Base-by-base conservation (phyloP, 2,329 filamentous ascomycete species). In the Aspergillus spinulosporus region DNA sequence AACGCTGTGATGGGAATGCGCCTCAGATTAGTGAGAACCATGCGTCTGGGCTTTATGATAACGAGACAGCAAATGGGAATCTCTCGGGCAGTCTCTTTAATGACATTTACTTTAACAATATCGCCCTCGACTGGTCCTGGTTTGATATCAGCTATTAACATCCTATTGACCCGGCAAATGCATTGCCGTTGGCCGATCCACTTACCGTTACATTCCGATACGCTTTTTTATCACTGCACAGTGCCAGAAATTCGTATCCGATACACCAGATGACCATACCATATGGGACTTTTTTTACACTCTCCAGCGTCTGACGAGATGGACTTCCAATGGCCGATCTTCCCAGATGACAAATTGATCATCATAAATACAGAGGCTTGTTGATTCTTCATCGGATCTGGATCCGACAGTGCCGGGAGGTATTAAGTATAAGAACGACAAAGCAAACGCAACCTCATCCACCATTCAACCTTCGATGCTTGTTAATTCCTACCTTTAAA, bases 161-260 rank as follows among this genome's bases (percentile, higher is more conserved):
- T 36, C 8, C 14, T 14, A 11, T 36, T 48, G 29, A 34, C 5
- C 14, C 6, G 14, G 45, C 34, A 42, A 14, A 42, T n/a, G 5
- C 39, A 48, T 21, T 21, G 11, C 14, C 5, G 45, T 2, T 46
- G 26, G 5, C 5, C 1, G 43, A 46, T 28, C 28, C 43, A 46
- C 26, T n/a, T 46, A 31, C 45, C 31, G 45, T 48, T 48, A 48
- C 45, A 37, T 48, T 48, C 45, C 45, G 45, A 48, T 48, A 48
- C 45, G n/a, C 5, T 9, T 3, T n/a, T 2, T 1, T 32, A 12
- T 12, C 34, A 37, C 11, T 12, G 4, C 4, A 12, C 6, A 11
- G 11, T 8, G 34, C 11, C 34, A 37, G 9, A 37, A 12, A 46
- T 5, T 5, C 31, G n/a, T 48, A 12, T 48, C 45, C 31, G 45